phyloP scores from a whole-genome alignment of 176 grass and related monocot genomes.

The Neostapfia colusana region DNA sequence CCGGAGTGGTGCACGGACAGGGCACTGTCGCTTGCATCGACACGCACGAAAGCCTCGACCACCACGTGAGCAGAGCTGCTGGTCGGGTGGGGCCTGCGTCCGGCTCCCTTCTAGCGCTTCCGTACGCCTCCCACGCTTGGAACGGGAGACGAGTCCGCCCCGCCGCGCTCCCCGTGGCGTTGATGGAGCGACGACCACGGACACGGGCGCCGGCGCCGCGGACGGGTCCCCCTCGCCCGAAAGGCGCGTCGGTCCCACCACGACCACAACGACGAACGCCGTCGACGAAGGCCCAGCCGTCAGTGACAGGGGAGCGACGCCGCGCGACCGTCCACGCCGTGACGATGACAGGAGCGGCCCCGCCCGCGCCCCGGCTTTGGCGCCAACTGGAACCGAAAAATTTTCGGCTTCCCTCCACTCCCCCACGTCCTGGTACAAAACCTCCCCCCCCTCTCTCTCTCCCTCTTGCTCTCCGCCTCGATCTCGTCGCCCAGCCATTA shows the following conservation, averaged over 20 bases:
- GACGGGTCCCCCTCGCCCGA: too few species aligned
- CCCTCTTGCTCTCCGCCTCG: neutral
- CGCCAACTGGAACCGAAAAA: slow-evolving; percentile 42
- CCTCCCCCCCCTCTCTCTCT: neutral
- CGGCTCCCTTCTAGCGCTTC: too few species aligned
- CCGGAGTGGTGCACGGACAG: too few species aligned
- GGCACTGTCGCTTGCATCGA: too few species aligned
- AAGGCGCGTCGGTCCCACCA: neutral
- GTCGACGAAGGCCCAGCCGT: neutral
- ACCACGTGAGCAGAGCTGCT: too few species aligned
- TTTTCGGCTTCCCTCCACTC: slow-evolving; percentile 44
- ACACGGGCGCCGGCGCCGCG: too few species aligned
- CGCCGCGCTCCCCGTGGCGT: too few species aligned
- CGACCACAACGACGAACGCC: neutral
- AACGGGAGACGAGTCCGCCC: too few species aligned
- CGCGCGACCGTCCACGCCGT: neutral
- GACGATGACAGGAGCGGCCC: neutral
- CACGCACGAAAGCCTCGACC: too few species aligned
- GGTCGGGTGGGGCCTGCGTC: too few species aligned
- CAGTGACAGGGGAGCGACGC: neutral
- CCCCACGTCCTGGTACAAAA: neutral
- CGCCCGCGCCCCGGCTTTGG: slow-evolving; percentile 5
- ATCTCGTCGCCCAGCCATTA: neutral
- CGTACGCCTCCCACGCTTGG: too few species aligned
- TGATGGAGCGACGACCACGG: too few species aligned